Base-by-base conservation (phyloP, 1,284 basidiomycete species). In the Apiotrichum mycotoxinovorans region DNA sequence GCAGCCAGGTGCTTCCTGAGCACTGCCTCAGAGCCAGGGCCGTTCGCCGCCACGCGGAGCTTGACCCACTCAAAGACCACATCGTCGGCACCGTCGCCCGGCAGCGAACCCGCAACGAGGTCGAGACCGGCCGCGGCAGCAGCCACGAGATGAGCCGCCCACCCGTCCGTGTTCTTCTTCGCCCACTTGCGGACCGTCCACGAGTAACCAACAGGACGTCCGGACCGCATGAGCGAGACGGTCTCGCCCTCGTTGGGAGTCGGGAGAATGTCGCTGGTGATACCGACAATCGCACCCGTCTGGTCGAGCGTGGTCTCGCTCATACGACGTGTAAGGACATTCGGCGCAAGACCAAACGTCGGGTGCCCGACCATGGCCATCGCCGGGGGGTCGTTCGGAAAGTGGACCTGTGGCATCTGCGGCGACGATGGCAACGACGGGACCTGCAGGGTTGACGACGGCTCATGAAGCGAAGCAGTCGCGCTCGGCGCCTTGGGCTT, bases 181-280 rank as follows among this genome's bases (percentile, higher is more conserved):
- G 87, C 78, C 90, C 91, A 95, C 59, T 80, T 81, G 54, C 85
- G 80, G 20, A 92, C 84, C 5, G 88, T 81, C 89, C 91, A 95
- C 4, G 88, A 83, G 66, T 94, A 93, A 66, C 71, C 74, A 8
- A 75, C 57, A 10, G 76, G 73, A 38, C 76, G 67, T n/a, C 56
- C 54, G 0, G 67, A 68, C 4, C 67, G 66, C 20, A 38, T 17
- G 52, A 57, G 34, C 41, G 58, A 42, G 15, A 58, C 42, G 3
- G 46, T 48, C 34, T 34, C 18, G 26, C 37, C 34, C 12, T 30
- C 23, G 33, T 22, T 25, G 17, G 30, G 30, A 14, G 20, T 9
- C 11, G 46, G 46, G 9, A 51, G 17, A 10, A 43, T 17, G 9
- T 57, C 55, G 20, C 57, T 41, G 2, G 60, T 58, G 27, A 71